Conservation (phyloP, 108 stramenopile species). For the Fragilaria radians region DNA sequence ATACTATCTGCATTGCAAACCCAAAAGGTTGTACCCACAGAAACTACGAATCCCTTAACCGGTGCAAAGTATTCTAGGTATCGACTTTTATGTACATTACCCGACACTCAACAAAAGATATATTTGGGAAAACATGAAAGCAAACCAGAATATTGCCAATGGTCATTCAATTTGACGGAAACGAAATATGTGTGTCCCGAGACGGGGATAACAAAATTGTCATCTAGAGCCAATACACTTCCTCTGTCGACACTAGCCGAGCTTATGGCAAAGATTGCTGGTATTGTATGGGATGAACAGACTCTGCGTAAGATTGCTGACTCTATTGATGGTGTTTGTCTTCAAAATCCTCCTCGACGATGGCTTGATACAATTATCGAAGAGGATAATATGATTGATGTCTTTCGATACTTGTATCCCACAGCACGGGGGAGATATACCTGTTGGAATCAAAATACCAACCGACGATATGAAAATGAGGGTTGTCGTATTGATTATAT, state of each 20-base stretch:
- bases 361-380: constrained; percentile 63
- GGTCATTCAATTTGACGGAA: constrained; percentile 41
- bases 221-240: constrained; percentile 46
- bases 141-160: constrained; percentile 39
- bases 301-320: constrained; percentile 42
- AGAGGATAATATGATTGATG: constrained; percentile 82
- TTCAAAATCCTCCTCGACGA: constrained; percentile 39
- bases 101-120: constrained; percentile 31
- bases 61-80: constrained; percentile 62
- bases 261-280: constrained; percentile 63
- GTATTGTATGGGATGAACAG: constrained; percentile 54
- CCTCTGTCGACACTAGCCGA: constrained; percentile 50
- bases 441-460: constrained; percentile 86
- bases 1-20: constrained; percentile 45
- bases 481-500: constrained; percentile 87
- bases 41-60: constrained; percentile 69
- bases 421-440: constrained; percentile 77
- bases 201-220: constrained; percentile 16
- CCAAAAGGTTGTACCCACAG: constrained; percentile 43
- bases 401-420: constrained; percentile 79
- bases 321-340: constrained; percentile 31
- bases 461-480: constrained; percentile 76
- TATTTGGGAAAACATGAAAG: constrained; percentile 60
- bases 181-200: constrained; percentile 26
- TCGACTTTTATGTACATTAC: constrained; percentile 39